These are phyloP conservation scores for Pseudonitzschia pungens DNA, from an alignment of 108 stramenopile genomes.

Conservation along the genomic window DNA sequence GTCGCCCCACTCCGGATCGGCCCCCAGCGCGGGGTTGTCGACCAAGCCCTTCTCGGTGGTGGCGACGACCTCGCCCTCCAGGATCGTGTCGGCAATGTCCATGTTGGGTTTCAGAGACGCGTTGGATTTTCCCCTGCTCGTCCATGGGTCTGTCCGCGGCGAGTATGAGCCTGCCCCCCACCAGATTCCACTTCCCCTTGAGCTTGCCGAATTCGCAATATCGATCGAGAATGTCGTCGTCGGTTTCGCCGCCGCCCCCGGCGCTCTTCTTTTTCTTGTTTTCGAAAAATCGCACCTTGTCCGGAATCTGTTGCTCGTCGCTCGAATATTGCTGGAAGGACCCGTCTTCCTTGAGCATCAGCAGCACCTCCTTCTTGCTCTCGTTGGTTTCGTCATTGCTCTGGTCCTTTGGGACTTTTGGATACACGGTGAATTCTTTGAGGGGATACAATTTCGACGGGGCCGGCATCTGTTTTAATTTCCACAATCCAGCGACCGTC, in stretches of 20 bases:
- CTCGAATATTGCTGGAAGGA: conserved; percentile 68
- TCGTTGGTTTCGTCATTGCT: conserved; percentile 18
- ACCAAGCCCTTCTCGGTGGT: conserved; percentile 43
- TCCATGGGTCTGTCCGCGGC: conserved; percentile 68
- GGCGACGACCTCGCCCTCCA: conserved; percentile 69
- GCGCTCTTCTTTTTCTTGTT: conserved; percentile 24
- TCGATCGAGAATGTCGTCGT: conserved; percentile 42
- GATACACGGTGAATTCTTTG: conserved; percentile 84
- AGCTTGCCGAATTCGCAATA: conserved; percentile 20
- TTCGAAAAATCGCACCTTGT: conserved; percentile 26
- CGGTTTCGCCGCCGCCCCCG: conserved; percentile 29
- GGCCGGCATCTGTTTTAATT: conserved; percentile 31
- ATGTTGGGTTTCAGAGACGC: not conserved
- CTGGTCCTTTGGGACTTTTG: conserved; percentile 31
- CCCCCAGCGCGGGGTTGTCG: conserved; percentile 49
- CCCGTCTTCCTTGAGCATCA: conserved; percentile 80
- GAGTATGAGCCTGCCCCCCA: conserved; percentile 75
- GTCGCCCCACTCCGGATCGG: not conserved
- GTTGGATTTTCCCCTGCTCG: conserved; percentile 7
- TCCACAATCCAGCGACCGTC: conserved; percentile 74
- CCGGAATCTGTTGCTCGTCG: conserved; percentile 16
- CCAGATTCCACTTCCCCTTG: conserved; percentile 75
- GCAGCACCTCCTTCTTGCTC: conserved; percentile 54
- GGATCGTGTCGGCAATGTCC: conserved; percentile 53
- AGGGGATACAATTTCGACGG: conserved; percentile 43